phyloP scores from a whole-genome alignment of 2,329 filamentous ascomycete species.

The Venturia oleaginea region DNA sequence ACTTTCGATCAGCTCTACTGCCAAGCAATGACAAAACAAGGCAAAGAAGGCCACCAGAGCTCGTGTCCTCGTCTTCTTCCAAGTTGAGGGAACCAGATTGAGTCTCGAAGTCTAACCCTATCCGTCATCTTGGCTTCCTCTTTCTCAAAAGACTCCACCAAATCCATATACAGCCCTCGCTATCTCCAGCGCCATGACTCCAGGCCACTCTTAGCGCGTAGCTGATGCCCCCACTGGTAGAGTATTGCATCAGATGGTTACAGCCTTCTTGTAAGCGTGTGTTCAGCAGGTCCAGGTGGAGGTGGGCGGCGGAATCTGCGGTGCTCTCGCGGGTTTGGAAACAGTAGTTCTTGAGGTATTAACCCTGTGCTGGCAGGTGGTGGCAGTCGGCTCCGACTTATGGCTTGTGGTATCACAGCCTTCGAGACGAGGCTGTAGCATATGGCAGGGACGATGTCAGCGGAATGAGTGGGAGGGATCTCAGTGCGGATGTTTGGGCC shows the following conservation, averaged over 20 bases:
- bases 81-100: neutral
- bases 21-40: neutral
- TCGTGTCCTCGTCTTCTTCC: neutral
- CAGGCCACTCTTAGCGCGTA: neutral
- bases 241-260: neutral
- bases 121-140: neutral
- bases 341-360: neutral
- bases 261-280: neutral
- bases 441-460: neutral
- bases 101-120: neutral
- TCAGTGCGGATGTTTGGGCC: too few species aligned
- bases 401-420: neutral
- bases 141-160: neutral
- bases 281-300: neutral
- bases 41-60: constrained; percentile 2
- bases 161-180: neutral
- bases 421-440: constrained; percentile 4
- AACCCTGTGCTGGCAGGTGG: neutral
- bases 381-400: neutral
- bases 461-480: too few species aligned
- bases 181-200: neutral
- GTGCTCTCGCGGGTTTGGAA: neutral
- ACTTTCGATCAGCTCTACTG: neutral
- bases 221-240: neutral
- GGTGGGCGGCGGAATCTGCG: neutral